phyloP scores from a whole-genome alignment of 2,329 filamentous ascomycete genomes.

The Cladosporium sp. region DNA sequence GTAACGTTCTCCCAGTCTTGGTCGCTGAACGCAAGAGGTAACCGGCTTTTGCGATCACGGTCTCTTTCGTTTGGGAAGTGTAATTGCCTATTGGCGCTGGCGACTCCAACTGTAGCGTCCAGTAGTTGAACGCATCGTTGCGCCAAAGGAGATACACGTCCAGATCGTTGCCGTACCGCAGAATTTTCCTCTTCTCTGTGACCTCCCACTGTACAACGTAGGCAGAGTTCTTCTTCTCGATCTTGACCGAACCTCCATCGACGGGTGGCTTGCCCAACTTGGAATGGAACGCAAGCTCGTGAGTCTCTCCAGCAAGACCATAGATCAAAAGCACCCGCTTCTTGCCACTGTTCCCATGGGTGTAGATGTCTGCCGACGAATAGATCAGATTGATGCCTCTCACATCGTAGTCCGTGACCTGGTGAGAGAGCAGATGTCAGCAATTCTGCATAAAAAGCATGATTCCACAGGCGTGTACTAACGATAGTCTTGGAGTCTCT shows the following conservation, averaged over 20 bases:
- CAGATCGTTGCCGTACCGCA: slow-evolving; percentile 47
- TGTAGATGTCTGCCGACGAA: slow-evolving; percentile 66
- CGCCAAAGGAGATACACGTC: slow-evolving; percentile 56
- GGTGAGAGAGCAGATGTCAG: neutral
- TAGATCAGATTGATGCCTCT: slow-evolving; percentile 59
- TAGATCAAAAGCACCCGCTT: slow-evolving; percentile 62
- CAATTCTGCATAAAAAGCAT: neutral
- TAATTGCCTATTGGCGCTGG: slow-evolving; percentile 22
- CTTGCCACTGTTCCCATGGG: slow-evolving; percentile 60
- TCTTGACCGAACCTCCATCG: slow-evolving; percentile 39
- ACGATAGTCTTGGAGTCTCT: slow-evolving; percentile 66
- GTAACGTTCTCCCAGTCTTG: slow-evolving; percentile 52
- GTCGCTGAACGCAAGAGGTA: slow-evolving; percentile 57
- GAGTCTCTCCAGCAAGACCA: slow-evolving; percentile 56
- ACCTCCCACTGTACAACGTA: slow-evolving; percentile 55
- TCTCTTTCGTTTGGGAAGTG: slow-evolving; percentile 31
- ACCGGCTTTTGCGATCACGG: slow-evolving; percentile 58
- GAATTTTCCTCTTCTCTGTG: slow-evolving; percentile 48
- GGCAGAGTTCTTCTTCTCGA: slow-evolving; percentile 36
- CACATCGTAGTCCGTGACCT: slow-evolving; percentile 61
- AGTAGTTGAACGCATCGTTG: slow-evolving; percentile 65
- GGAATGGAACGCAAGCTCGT: slow-evolving; percentile 55
- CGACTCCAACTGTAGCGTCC: slow-evolving; percentile 52
- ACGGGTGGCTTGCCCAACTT: slow-evolving; percentile 31
- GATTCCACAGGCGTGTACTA: neutral